Conservation (phyloP, 805 yeast species). For the Wickerhamomyces bovis region DNA sequence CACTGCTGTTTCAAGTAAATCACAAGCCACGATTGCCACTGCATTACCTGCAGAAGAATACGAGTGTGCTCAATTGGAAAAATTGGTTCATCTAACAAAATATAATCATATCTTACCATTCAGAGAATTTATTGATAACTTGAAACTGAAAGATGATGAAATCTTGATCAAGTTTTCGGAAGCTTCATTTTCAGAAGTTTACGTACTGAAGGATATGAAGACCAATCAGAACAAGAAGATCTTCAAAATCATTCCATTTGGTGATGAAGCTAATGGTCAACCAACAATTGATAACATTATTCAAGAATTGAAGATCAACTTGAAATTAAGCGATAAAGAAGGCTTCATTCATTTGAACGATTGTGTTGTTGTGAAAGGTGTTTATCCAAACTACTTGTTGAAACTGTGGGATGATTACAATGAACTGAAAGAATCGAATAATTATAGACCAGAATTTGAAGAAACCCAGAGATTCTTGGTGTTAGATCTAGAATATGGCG, state of each 20-base stretch:
- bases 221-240: conserved; percentile 28
- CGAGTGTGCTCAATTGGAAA: conserved; percentile 26
- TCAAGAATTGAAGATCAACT: conserved; percentile 42
- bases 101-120: conserved; percentile 30
- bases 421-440: conserved; percentile 25
- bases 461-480: conserved; percentile 28
- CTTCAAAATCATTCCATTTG: conserved; percentile 50
- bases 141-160: conserved; percentile 26
- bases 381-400: conserved; percentile 34
- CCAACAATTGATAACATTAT: conserved; percentile 35
- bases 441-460: conserved; percentile 33
- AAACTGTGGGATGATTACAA: conserved; percentile 39
- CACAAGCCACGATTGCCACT: background rate
- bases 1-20: conserved; percentile 1
- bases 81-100: conserved; percentile 32
- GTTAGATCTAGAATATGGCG: conserved; percentile 35
- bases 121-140: conserved; percentile 17
- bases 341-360: conserved; percentile 42
- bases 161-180: conserved; percentile 36
- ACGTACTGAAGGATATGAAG: conserved; percentile 22
- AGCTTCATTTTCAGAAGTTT: conserved; percentile 43
- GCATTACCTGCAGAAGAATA: conserved; percentile 24
- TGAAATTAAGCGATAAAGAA: conserved; percentile 31
- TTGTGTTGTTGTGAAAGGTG: conserved; percentile 42
- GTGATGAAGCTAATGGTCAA: conserved; percentile 36